Conservation (phyloP, 176 grass and related monocot genomes). For the Oryza punctata region DNA sequence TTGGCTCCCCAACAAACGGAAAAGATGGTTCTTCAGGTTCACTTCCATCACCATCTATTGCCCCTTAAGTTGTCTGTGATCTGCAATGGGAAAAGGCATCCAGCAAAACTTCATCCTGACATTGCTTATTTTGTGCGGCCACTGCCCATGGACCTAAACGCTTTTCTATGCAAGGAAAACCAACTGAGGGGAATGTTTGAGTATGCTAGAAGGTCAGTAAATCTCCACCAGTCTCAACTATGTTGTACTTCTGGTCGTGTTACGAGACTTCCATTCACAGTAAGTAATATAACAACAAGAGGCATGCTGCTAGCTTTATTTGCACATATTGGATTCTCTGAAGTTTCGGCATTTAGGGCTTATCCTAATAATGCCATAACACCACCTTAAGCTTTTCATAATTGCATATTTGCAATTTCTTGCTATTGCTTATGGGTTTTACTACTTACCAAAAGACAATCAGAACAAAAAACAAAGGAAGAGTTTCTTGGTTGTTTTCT, state of each 20-base stretch:
- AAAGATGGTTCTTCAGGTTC: conserved; percentile 75
- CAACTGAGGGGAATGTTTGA: conserved; percentile 88
- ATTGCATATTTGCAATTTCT: not conserved
- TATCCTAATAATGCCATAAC: not conserved
- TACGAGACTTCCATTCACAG: not conserved
- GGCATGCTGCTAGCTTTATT: not conserved
- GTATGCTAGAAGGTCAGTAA: conserved; percentile 80
- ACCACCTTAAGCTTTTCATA: not conserved
- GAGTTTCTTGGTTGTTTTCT: not conserved
- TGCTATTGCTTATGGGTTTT: not conserved
- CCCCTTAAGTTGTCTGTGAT: conserved; percentile 74
- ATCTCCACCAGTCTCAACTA: not conserved
- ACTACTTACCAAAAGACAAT: not conserved
- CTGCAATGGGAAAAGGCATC: conserved; percentile 80
- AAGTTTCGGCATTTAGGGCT: not conserved
- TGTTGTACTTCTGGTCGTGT: not conserved
- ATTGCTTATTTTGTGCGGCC: conserved; percentile 84
- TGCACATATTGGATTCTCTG: not conserved
- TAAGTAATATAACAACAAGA: not conserved
- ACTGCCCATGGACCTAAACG: conserved; percentile 67
- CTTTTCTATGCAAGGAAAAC: conserved; percentile 68
- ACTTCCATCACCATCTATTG: conserved; percentile 89
- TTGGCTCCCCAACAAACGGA: conserved; percentile 66
- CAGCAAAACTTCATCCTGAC: conserved; percentile 77
- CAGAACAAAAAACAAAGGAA: not conserved